Base-by-base conservation (phyloP, 805 yeast genomes). In the Pichia insulana region DNA sequence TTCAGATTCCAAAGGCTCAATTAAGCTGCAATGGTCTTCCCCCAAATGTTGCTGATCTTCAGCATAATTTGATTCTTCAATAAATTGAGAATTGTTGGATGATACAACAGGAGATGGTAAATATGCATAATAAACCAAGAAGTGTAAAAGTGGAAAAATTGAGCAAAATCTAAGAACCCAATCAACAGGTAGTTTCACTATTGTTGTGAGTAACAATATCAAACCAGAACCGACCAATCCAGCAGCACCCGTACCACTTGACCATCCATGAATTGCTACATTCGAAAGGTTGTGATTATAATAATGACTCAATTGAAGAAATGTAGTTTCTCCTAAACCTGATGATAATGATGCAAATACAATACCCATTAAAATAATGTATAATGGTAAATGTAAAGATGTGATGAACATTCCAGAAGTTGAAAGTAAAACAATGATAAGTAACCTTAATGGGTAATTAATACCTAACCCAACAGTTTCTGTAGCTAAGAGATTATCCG, bases 231-330 rank as follows among this genome's bases (percentile, higher is more conserved):
- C 98, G 16, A 76, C 71, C 5, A 90, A 59, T 0, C 98, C 98
- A 1, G 98, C 97, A 16, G 87, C 95, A 3, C 98, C 97, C 0
- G 97, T 90, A 1, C 98, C 98, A 7, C 88, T 75, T 17, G 95
- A 83, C 77, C 94, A 90, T 0, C 95, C 97, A 39, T 80, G 77
- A 36, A 90, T 65, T 4, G 94, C 68, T 6, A 16, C 37, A 12
- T 15, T 37, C 3, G 17, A n/a, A 18, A 26, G 27, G 11, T 40
- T 27, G 15, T 69, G 68, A 16, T 68, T 71, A 58, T 78, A 87
- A 52, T 68, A 81, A 56, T 89, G 96, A 1, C 96, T 86, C 59
- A 90, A 64, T 58, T 85, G 95, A 34, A 90, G 63, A 50, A 90
- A 90, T 0, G 96, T 85, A 6, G 84, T 67, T 57, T 90, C 98